Evolutionary conservation across 106 monocot species (phyloP), one percentile per base, ranked within the genome.

Genomic region (Dactylorhiza incarnata): DNA sequence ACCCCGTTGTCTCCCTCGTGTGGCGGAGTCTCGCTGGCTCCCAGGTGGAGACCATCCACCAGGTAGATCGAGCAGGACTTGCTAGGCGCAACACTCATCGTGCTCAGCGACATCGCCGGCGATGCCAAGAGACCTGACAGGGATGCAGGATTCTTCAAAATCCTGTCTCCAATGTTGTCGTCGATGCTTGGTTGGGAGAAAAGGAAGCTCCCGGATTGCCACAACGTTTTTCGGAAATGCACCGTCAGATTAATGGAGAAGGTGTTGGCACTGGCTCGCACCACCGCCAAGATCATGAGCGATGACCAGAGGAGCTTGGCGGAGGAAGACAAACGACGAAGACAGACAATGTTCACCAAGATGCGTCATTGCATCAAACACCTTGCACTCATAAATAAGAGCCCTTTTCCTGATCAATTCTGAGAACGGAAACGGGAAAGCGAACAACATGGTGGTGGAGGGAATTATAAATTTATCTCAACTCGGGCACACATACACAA

Each of bases 121-220:
- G 88, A 86, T 5, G 82, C 84, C 0, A 85, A 73, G 49, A 79
- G 43, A 76, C 44, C 49, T 23, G 78, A 79, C 16, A 56, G 82
- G 43, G 89, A 89, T n/a, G 56, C 80, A 0, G 77, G 47, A 4
- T 89, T 77, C 49, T 70, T 76, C 66, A 77, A 50, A 74, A 55
- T 78, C 6, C 23, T 84, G 44, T 77, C 79, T 1, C 59, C 77
- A 0, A 55, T 74, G 14, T 55, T 89, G 82, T 69, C 73, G 3
- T 76, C 79, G 48, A 86, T 89, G 81, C 81, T 82, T 49, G 59
- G 24, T 3, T 89, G 89, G 86, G 78, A 86, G 3, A 86, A 89
- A 75, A 84, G 49, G 81, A 81, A 78, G 71, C 58, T 89, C 50
- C 13, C 86, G 67, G 81, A 82, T 26, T 89, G 86, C 76, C 89